These are phyloP conservation scores for Dryas integrifolia DNA, from an alignment of 331 rosid species.

Conservation along the genomic window DNA sequence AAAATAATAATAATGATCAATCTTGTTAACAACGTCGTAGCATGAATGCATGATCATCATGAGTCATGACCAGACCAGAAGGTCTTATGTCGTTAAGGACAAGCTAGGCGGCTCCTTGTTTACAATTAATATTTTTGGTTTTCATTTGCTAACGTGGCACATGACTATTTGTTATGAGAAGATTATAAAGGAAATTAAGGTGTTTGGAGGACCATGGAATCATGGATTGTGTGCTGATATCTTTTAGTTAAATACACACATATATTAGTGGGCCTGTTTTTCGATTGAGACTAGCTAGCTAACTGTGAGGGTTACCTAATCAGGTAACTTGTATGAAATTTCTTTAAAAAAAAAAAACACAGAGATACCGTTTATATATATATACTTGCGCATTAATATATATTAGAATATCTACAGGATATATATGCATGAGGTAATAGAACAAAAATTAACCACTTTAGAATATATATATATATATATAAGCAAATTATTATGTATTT, in stretches of 20 bases:
- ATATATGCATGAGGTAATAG: too few relatives aligned
- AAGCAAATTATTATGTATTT: too few relatives aligned
- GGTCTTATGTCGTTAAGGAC: background rate
- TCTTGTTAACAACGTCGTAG: background rate
- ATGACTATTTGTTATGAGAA: too few relatives aligned
- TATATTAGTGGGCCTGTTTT: too few relatives aligned
- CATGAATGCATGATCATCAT: background rate
- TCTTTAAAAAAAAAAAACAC: too few relatives aligned
- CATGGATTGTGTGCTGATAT: background rate
- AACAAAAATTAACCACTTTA: too few relatives aligned
- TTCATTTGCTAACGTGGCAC: background rate
- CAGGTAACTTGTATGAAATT: too few relatives aligned
- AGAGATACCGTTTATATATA: too few relatives aligned
- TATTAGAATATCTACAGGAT: too few relatives aligned
- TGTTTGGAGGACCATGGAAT: background rate
- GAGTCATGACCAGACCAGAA: background rate
- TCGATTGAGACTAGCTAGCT: background rate
- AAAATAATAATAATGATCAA: background rate
- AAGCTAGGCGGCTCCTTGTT: background rate
- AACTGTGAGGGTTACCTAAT: background rate
- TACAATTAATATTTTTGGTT: background rate
- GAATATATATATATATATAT: too few relatives aligned
- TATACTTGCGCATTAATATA: too few relatives aligned
- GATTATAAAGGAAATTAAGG: background rate
- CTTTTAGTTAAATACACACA: background rate